Conservation (phyloP, 768 basidiomycete species). For the Russula griseocarnosa region DNA sequence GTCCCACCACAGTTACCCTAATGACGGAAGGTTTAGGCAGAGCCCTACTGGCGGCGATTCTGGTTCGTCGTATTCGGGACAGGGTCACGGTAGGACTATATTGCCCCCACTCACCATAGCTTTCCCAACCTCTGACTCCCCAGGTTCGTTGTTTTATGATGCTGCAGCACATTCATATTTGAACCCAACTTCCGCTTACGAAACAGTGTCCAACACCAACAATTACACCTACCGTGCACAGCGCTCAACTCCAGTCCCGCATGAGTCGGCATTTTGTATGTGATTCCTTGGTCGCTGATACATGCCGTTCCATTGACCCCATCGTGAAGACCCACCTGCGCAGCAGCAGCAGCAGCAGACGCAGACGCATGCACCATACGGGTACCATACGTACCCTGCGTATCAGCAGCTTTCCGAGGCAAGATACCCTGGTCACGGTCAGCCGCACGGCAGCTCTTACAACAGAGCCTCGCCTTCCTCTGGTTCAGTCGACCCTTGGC, state of each 20-base stretch:
- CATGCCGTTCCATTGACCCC: background rate
- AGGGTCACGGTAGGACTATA: constrained; percentile 30
- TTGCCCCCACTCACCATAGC: constrained; percentile 28
- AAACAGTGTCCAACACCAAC: constrained; percentile 20
- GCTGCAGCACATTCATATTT: constrained; percentile 10
- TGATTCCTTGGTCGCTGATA: constrained; percentile 4
- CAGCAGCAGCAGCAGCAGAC: constrained; percentile 19
- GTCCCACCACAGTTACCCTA: constrained; percentile 27
- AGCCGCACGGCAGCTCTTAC: constrained; percentile 5
- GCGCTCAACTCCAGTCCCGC: constrained; percentile 19
- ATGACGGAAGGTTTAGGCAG: constrained; percentile 19
- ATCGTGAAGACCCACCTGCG: constrained; percentile 12
- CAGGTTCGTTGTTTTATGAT: constrained; percentile 27
- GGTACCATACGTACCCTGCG: background rate
- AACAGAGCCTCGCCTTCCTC: constrained; percentile 19
- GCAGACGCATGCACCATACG: constrained; percentile 4
- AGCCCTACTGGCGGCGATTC: constrained; percentile 21
- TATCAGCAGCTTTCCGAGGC: constrained; percentile 14
- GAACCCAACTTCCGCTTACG: constrained; percentile 23
- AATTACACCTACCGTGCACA: constrained; percentile 19
- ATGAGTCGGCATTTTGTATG: constrained; percentile 18
- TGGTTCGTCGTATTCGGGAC: constrained; percentile 26
- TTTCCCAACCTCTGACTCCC: constrained; percentile 24
- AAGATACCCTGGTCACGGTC: constrained; percentile 11
- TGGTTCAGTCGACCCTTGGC: background rate